phyloP scores from a whole-genome alignment of 1,284 basidiomycete species.

The Cryptococcus neoformans region DNA sequence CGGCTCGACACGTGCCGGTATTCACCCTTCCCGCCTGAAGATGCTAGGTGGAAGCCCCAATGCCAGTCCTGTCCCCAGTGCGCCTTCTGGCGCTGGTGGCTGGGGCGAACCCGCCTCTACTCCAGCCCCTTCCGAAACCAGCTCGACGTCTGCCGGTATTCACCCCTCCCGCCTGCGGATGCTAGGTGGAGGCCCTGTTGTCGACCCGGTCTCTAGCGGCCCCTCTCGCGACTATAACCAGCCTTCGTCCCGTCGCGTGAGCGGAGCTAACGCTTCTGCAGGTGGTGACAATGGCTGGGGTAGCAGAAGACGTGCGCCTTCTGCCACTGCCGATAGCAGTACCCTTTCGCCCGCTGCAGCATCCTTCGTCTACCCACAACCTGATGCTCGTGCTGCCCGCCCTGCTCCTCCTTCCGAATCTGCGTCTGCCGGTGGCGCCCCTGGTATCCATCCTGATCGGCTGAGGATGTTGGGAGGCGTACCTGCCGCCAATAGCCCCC shows the following conservation, averaged over 20 bases:
- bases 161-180: conserved; percentile 1
- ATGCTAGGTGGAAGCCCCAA: neutral
- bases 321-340: too few species aligned
- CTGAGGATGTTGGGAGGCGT: too few species aligned
- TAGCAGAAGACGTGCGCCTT: too few species aligned
- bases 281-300: neutral
- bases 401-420: neutral
- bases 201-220: too few species aligned
- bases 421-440: neutral
- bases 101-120: conserved; percentile 1
- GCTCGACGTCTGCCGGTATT: neutral
- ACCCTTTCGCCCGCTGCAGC: neutral
- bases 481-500: neutral
- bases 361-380: neutral
- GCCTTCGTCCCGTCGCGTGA: too few species aligned
- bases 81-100: neutral
- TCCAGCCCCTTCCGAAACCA: neutral
- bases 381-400: neutral
- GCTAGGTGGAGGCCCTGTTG: neutral
- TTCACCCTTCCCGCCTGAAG: too few species aligned
- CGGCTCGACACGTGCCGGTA: neutral
- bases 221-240: too few species aligned
- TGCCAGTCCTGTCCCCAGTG: neutral
- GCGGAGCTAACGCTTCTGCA: too few species aligned
- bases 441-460: too few species aligned